Conservation (phyloP, 208 protist species). For the Trypanosoma scelopori region DNA sequence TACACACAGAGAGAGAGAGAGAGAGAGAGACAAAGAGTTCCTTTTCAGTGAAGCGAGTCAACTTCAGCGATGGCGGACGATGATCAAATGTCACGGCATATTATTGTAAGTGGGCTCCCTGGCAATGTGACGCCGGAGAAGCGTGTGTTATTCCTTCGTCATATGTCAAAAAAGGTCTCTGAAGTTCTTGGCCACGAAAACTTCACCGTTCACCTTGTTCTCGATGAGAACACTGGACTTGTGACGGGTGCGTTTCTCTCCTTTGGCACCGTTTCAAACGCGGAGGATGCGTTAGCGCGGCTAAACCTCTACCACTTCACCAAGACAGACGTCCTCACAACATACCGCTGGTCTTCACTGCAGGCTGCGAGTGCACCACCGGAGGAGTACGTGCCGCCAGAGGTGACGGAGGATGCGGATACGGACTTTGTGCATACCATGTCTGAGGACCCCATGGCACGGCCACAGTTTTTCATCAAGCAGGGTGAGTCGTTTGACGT, state of each 20-base stretch:
- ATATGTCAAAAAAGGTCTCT: constrained; percentile 60
- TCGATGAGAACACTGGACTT: constrained; percentile 57
- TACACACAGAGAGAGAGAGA: not conserved
- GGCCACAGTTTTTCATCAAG: constrained; percentile 88
- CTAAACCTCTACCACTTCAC: constrained; percentile 83
- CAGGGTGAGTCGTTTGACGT: constrained; percentile 62
- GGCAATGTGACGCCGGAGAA: constrained; percentile 87
- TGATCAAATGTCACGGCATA: constrained; percentile 51
- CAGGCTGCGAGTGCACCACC: constrained; percentile 43
- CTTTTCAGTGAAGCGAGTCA: constrained; percentile 7
- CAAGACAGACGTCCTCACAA: constrained; percentile 67
- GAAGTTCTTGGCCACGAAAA: constrained; percentile 69
- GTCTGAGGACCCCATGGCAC: constrained; percentile 72
- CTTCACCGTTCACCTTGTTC: constrained; percentile 74
- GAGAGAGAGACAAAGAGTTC: not conserved
- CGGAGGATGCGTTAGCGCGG: constrained; percentile 79
- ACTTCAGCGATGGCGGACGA: constrained; percentile 37
- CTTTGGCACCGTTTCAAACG: constrained; percentile 61
- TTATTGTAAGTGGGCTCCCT: constrained; percentile 81
- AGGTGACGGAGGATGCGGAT: constrained; percentile 39
- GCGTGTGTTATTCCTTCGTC: constrained; percentile 56
- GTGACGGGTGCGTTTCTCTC: constrained; percentile 80
- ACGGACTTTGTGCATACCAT: constrained; percentile 83
- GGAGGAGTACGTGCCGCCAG: constrained; percentile 73
- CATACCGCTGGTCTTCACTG: constrained; percentile 80